Evolutionary conservation across 2,329 filamentous ascomycete species (phyloP).

Genomic region (Aschersonia sp.): DNA sequence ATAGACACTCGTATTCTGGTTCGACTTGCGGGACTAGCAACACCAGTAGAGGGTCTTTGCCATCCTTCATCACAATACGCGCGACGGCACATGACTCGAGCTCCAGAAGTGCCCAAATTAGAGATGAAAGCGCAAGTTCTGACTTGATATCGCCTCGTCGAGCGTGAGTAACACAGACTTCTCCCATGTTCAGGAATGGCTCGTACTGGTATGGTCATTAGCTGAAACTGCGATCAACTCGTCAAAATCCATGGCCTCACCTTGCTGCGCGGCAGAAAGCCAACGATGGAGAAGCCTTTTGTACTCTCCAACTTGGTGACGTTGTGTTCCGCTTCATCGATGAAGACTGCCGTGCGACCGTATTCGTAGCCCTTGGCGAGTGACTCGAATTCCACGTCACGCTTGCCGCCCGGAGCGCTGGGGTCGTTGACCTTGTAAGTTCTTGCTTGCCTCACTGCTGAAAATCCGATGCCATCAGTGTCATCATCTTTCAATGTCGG

Average conservation of each 20-base stretch:
- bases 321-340: constrained; percentile 73
- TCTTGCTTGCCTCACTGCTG: constrained; percentile 61
- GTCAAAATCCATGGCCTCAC: constrained; percentile 25
- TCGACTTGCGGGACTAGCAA: constrained; percentile 73
- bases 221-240: not conserved
- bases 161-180: constrained; percentile 62
- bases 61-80: constrained; percentile 71
- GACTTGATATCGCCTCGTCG: constrained; percentile 70
- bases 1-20: constrained; percentile 65
- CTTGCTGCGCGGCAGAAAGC: constrained; percentile 64
- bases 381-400: constrained; percentile 66
- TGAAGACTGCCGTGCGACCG: constrained; percentile 79
- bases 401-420: constrained; percentile 60
- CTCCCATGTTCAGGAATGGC: constrained; percentile 73
- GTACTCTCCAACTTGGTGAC: constrained; percentile 75
- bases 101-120: constrained; percentile 79
- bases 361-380: constrained; percentile 93
- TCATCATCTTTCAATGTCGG: constrained; percentile 31
- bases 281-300: constrained; percentile 66
- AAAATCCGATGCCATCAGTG: constrained; percentile 41
- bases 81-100: constrained; percentile 77
- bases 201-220: constrained; percentile 47
- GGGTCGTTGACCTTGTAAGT: constrained; percentile 72
- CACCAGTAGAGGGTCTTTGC: constrained; percentile 61
- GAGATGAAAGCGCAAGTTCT: constrained; percentile 70